These are phyloP conservation scores for Calonectria pteridis DNA, from an alignment of 2,329 filamentous ascomycete species.

Conservation along the genomic window DNA sequence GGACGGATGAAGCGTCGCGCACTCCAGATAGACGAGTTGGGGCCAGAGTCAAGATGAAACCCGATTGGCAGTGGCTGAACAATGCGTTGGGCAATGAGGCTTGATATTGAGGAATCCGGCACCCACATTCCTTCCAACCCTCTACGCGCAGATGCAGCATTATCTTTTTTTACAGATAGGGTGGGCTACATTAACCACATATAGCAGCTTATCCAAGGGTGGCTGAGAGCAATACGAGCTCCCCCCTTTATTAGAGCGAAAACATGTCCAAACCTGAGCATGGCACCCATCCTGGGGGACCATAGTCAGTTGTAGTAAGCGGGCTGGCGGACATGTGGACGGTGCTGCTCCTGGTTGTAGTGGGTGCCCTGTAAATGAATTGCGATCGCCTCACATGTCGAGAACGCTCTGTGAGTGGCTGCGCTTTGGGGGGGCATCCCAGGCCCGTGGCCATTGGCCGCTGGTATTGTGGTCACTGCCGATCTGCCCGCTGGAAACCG, in stretches of 20 bases:
- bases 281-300: neutral
- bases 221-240: neutral
- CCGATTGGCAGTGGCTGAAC: neutral
- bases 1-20: neutral
- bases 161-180: neutral
- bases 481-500: slow-evolving; percentile 1
- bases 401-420: neutral
- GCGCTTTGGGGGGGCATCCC: neutral
- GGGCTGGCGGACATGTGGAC: neutral
- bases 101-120: neutral
- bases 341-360: neutral
- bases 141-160: neutral
- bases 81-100: neutral
- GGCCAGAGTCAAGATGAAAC: neutral
- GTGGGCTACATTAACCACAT: neutral
- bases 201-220: neutral
- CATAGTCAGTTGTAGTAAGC: neutral
- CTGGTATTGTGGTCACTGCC: neutral
- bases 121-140: neutral
- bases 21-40: neutral
- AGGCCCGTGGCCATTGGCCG: neutral
- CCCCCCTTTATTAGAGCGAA: neutral
- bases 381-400: neutral
- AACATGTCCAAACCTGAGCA: neutral
- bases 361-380: slow-evolving; percentile 3